Conservation (phyloP, 495 filamentous ascomycete species). For the Cladorrhinum samala region DNA sequence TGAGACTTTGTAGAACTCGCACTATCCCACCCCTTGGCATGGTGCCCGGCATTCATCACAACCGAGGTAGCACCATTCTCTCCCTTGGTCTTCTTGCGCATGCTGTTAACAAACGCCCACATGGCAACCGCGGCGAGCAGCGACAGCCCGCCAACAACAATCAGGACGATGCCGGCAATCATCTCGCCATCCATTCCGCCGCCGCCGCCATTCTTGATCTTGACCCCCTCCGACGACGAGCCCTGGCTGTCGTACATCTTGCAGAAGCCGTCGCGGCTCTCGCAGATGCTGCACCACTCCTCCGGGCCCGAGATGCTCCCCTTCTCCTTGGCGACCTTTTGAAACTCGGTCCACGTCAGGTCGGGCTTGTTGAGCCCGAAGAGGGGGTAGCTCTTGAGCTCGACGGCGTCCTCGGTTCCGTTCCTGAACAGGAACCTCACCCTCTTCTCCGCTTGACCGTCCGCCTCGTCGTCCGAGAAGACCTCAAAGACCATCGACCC, state of each 20-base stretch:
- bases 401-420: slow-evolving; percentile 6
- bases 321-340: not conserved
- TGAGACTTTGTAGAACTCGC: too few relatives aligned
- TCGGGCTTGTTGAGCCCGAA: slow-evolving; percentile 5
- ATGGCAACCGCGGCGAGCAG: not conserved
- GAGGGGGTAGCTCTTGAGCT: slow-evolving; percentile 8
- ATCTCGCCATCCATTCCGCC: not conserved
- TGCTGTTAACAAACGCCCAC: too few relatives aligned
- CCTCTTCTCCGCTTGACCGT: not conserved
- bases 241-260: not conserved
- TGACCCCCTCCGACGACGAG: not conserved
- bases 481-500: slow-evolving; percentile 21
- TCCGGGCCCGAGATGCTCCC: slow-evolving; percentile 1
- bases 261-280: slow-evolving; percentile 16
- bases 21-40: too few relatives aligned
- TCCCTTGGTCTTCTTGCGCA: too few relatives aligned
- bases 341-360: slow-evolving; percentile 15
- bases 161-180: not conserved
- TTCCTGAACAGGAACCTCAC: slow-evolving; percentile 20
- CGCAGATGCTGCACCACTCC: slow-evolving; percentile 13
- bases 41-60: too few relatives aligned
- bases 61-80: too few relatives aligned
- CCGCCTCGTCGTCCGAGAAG: not conserved
- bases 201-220: too few relatives aligned
- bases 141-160: not conserved